phyloP scores from a whole-genome alignment of 2,329 filamentous ascomycete species.

The Chaetomium olivaceum region DNA sequence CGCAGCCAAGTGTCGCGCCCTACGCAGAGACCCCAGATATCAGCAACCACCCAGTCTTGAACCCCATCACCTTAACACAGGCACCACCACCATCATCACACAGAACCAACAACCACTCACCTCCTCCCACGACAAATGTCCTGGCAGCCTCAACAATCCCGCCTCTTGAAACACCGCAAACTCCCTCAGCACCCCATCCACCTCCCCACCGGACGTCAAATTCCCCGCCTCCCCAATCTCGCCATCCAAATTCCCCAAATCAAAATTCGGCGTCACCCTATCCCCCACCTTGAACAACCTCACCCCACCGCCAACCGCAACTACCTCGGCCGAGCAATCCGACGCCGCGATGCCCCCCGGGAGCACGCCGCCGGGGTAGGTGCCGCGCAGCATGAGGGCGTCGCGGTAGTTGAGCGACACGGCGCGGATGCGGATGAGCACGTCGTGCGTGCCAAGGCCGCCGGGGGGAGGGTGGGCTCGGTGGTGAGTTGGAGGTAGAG shows the following conservation, averaged over 20 bases:
- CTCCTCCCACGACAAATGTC: not conserved
- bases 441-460: not conserved
- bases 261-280: not conserved
- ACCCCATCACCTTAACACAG: not conserved
- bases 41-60: not conserved
- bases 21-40: not conserved
- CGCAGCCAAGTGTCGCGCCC: not conserved
- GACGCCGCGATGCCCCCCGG: not conserved
- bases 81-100: too few species aligned
- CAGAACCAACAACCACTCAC: not conserved
- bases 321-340: not conserved
- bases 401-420: not conserved
- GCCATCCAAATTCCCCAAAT: not conserved
- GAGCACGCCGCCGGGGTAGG: not conserved
- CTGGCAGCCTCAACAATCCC: not conserved
- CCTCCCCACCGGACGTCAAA: not conserved
- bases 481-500: not conserved
- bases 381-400: not conserved
- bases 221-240: not conserved
- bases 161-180: not conserved
- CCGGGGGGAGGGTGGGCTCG: not conserved
- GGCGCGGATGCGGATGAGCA: not conserved
- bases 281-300: not conserved
- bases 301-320: not conserved
- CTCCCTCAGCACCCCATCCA: not conserved